Evolutionary conservation across 257 asterid genomes (phyloP).

Genomic region (Solanum rostratum): DNA sequence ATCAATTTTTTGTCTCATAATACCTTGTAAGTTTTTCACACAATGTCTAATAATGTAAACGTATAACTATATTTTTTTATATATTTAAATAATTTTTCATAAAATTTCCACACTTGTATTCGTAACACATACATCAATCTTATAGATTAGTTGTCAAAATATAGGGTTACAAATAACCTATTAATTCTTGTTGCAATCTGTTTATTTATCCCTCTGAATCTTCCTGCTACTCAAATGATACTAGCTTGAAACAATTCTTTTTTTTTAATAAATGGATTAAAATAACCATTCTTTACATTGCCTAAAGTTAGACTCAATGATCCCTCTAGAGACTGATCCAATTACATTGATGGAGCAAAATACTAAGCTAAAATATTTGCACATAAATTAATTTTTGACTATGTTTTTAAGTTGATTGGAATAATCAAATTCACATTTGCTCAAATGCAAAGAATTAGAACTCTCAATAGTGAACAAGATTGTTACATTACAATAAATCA

Average conservation of each 20-base stretch:
- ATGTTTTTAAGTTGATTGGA: not conserved
- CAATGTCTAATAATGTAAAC: too few relatives aligned
- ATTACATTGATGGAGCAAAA: not conserved
- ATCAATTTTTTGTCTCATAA: too few relatives aligned
- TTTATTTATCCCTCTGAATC: too few relatives aligned
- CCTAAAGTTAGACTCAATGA: not conserved
- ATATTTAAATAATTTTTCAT: too few relatives aligned
- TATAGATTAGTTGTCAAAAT: too few relatives aligned
- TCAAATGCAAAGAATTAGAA: not conserved
- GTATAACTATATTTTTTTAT: too few relatives aligned
- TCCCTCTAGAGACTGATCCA: not conserved
- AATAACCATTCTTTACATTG: not conserved
- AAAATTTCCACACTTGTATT: too few relatives aligned
- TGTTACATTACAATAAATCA: not conserved
- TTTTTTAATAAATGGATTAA: not conserved
- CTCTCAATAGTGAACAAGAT: not conserved
- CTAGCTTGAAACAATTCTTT: not conserved
- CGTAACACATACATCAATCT: too few relatives aligned
- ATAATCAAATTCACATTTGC: not conserved
- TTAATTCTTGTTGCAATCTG: too few relatives aligned
- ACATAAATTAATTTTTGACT: not conserved
- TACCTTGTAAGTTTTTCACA: too few relatives aligned
- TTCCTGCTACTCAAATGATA: not conserved
- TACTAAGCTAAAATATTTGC: not conserved
- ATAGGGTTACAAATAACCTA: too few relatives aligned